phyloP scores from a whole-genome alignment of 2,329 filamentous ascomycete species.

The Monosporascus sp. region DNA sequence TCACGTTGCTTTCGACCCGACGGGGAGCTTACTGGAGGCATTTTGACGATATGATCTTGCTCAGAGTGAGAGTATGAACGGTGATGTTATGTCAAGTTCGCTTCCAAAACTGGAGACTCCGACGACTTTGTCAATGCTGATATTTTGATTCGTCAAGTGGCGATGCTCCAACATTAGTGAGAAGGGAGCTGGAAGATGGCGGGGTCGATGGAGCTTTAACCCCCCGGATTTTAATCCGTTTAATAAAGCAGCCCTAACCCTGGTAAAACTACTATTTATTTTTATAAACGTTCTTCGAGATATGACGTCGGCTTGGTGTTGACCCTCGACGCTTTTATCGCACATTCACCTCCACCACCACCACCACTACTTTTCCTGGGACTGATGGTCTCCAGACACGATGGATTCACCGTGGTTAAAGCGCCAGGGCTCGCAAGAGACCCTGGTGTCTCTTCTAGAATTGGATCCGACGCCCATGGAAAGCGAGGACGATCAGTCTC shows the following conservation, averaged over 20 bases:
- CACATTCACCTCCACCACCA: not conserved
- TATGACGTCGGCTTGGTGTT: not conserved
- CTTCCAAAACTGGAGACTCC: no score
- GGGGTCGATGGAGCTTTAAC: not conserved
- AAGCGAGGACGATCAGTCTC: constrained; percentile 41
- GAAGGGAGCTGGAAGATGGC: not conserved
- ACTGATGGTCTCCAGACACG: constrained; percentile 15
- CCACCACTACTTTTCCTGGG: not conserved
- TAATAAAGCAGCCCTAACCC: no score
- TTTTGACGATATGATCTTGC: constrained; percentile 22
- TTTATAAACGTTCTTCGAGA: not conserved
- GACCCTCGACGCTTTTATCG: not conserved
- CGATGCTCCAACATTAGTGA: not conserved
- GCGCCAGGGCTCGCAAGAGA: constrained; percentile 43
- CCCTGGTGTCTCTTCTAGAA: constrained; percentile 63
- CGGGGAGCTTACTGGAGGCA: constrained; percentile 47
- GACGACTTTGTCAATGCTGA: not conserved
- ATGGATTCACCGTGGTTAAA: constrained; percentile 28
- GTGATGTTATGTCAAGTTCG: no score
- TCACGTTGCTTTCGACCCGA: not conserved
- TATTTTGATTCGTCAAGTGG: not conserved
- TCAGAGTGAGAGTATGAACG: no score
- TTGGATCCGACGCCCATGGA: constrained; percentile 80
- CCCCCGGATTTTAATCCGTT: not conserved
- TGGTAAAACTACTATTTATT: no score